A percentile compares a stretch with the other conserved stretches of the same genome.
These are phyloP conservation scores for Podosphaera fusca DNA, from an alignment of 2,329 filamentous ascomycete genomes.

Conservation along the genomic window DNA sequence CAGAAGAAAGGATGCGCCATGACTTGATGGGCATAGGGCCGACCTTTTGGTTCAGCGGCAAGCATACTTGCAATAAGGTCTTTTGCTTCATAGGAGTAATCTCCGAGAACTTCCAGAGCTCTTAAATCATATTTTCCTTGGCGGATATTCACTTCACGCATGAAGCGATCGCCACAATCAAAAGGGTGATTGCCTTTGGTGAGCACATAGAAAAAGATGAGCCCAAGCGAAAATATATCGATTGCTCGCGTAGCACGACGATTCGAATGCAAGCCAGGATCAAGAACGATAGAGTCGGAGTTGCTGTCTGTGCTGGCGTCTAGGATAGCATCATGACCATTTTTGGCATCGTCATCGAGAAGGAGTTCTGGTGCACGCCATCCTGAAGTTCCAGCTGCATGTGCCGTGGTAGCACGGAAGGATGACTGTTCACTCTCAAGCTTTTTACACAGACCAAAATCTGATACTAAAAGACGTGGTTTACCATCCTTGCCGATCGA, in stretches of 20 bases:
- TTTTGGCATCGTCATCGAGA: conserved; percentile 47
- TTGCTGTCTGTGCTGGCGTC: conserved; percentile 34
- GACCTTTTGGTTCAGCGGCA: conserved; percentile 25
- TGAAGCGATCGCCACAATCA: conserved; percentile 81
- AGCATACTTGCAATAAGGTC: conserved; percentile 72
- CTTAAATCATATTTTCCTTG: conserved; percentile 59
- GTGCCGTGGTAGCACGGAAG: conserved; percentile 79
- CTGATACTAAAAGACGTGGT: conserved; percentile 79
- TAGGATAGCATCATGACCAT: conserved; percentile 20
- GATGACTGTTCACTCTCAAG: conserved; percentile 85
- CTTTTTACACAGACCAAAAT: conserved; percentile 96
- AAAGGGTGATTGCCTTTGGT: conserved; percentile 84
- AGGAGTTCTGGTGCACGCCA: conserved; percentile 93
- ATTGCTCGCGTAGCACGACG: conserved; percentile 85
- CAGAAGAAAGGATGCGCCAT: conserved; percentile 96
- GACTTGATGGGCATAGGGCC: conserved; percentile 55
- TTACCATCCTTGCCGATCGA: conserved; percentile 44
- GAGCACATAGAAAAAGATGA: conserved; percentile 98
- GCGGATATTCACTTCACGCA: conserved; percentile 92
- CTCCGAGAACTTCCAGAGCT: conserved; percentile 51
- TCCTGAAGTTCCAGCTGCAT: conserved; percentile 78
- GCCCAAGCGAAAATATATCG: conserved; percentile 88
- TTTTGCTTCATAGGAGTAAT: conserved; percentile 67
- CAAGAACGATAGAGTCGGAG: conserved; percentile 32
- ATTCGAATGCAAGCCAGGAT: conserved; percentile 29